Base-by-base conservation (phyloP, 2,329 filamentous ascomycete genomes). In the Hymenotorrendiella dingleyae region DNA sequence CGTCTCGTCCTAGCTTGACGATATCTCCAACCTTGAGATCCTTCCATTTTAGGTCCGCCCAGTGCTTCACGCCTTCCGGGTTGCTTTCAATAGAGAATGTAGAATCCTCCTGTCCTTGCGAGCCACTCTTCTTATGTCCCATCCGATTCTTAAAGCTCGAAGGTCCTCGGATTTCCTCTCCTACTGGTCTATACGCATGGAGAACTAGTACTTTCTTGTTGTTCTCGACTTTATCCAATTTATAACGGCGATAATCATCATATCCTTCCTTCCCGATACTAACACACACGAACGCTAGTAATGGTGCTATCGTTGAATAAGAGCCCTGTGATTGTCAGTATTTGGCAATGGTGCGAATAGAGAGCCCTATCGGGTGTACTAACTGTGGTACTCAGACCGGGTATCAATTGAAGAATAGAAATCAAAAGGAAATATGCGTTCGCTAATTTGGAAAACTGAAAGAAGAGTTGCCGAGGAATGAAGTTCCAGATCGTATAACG, bases 401-500 rank as follows among this genome's bases (percentile, higher is more conserved):
- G 90, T 56, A 96, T 86, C 76, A 94, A 82, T 62, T 96, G 90
- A 47, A 96, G 65, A 48, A 93, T 83, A 40, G 86, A 86, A 52
- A 96, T 83, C 45, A 90, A 74, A 26, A 97, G 71, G 62, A 97
- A 96, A 66, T 96, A 96, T 57, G 94, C 94, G 66, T 97, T 96
- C 54, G 88, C 89, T 30, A 96, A 71, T 61, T 95, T 94, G 49
- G 86, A 91, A 59, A 95, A 95, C 61, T 97, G 91, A 39, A 88
- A 93, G 43, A 91, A 75, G 5, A 97, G 68, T 62, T 96, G 91
- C 47, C 86, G 84, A 0, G 90, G 90, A 9, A 96, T 59, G 56
- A 97, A 97, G 59, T 89, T 85, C 79, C 82, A 95, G 2, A 89
- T 64, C 1, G 85, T 95, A 61, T 97, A 96, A 19, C 90, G 80